Evolutionary conservation across 495 filamentous ascomycete genomes (phyloP).

Genomic region (Penicillium egyptiacum): DNA sequence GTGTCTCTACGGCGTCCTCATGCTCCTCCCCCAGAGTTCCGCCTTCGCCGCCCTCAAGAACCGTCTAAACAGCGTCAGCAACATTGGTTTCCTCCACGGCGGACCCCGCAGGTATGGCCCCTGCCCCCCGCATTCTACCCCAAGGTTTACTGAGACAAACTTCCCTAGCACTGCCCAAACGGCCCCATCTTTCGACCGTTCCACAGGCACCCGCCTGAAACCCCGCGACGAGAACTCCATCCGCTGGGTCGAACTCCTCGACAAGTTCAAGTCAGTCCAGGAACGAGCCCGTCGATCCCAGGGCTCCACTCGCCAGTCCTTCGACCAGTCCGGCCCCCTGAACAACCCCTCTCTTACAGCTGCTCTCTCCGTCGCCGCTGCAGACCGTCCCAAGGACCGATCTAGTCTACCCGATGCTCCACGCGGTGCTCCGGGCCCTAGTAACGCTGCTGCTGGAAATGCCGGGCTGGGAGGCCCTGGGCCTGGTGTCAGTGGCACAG

Average conservation of each 20-base stretch:
- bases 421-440: slow-evolving; percentile 26
- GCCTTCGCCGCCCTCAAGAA: slow-evolving; percentile 98
- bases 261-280: slow-evolving; percentile 89
- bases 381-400: slow-evolving; percentile 45
- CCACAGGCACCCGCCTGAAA: slow-evolving; percentile 69
- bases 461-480: slow-evolving; percentile 42
- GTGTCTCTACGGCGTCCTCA: slow-evolving; percentile 94
- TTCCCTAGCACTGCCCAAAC: slow-evolving; percentile 20
- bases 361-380: slow-evolving; percentile 34
- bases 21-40: slow-evolving; percentile 96
- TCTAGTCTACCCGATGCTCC: slow-evolving; percentile 42
- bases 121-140: slow-evolving; percentile 4
- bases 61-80: slow-evolving; percentile 91
- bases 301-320: slow-evolving; percentile 33
- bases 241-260: slow-evolving; percentile 90
- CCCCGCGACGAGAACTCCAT: slow-evolving; percentile 80
- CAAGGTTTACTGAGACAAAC: slow-evolving; percentile 13
- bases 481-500: slow-evolving; percentile 1
- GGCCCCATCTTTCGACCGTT: slow-evolving; percentile 58
- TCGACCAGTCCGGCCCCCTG: slow-evolving; percentile 27
- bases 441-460: slow-evolving; percentile 27
- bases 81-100: slow-evolving; percentile 91
- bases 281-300: slow-evolving; percentile 66
- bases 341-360: slow-evolving; percentile 32
- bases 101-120: slow-evolving; percentile 74